Evolutionary conservation across 2,329 filamentous ascomycete species (phyloP).

Genomic region (Arthroderma sp.): DNA sequence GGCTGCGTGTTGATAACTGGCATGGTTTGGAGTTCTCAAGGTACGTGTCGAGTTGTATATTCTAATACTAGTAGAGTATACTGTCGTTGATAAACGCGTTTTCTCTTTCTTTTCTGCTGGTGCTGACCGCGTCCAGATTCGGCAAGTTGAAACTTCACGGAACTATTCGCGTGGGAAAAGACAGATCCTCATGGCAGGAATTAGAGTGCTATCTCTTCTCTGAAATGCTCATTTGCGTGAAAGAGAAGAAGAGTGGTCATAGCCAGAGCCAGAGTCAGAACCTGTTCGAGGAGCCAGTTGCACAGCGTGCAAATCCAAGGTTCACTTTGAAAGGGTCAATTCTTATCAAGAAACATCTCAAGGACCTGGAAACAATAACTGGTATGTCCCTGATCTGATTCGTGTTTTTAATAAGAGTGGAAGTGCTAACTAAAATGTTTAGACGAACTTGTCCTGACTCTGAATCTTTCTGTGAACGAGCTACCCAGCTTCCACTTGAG

Average conservation of each 20-base stretch:
- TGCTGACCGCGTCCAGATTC: constrained; percentile 45
- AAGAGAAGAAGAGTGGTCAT: constrained; percentile 67
- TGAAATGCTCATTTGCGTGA: constrained; percentile 99
- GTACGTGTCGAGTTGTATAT: constrained; percentile 39
- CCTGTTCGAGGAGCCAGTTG: constrained; percentile 51
- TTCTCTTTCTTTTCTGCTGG: constrained; percentile 2
- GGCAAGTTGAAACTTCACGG: constrained; percentile 84
- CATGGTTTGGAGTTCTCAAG: constrained; percentile 85
- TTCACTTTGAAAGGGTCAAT: constrained; percentile 96
- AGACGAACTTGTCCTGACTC: constrained; percentile 74
- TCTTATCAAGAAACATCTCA: constrained; percentile 93
- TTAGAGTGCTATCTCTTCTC: constrained; percentile 93
- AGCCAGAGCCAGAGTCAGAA: constrained; percentile 42
- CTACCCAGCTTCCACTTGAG: constrained; percentile 87
- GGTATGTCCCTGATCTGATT: constrained; percentile 23
- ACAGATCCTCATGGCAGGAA: constrained; percentile 94
- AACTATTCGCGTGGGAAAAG: constrained; percentile 85
- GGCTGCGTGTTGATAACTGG: constrained; percentile 92
- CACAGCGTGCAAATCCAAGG: constrained; percentile 53
- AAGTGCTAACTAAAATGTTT: not conserved
- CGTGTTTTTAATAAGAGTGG: not conserved
- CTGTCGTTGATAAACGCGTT: not conserved
- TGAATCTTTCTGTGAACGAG: constrained; percentile 83
- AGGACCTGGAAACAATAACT: constrained; percentile 61
- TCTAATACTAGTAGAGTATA: too few species aligned